These are phyloP conservation scores for Colletotrichum melonis DNA, from an alignment of 2,329 filamentous ascomycete genomes.

Conservation along the genomic window DNA sequence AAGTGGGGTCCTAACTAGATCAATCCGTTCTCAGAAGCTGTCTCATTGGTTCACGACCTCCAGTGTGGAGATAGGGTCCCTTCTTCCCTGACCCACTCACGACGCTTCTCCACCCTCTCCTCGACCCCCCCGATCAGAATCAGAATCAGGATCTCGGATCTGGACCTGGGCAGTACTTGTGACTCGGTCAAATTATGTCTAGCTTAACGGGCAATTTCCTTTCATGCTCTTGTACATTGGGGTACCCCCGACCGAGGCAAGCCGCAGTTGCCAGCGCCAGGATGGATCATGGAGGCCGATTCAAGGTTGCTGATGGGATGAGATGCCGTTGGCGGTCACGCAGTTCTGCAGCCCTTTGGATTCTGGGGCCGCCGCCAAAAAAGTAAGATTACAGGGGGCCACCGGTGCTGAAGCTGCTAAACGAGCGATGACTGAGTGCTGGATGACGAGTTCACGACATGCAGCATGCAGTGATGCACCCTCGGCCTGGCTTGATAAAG, in stretches of 20 bases:
- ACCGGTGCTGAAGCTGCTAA: background rate
- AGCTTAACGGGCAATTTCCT: slow-evolving; percentile 16
- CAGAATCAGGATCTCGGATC: slow-evolving; percentile 35
- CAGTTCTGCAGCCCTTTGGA: background rate
- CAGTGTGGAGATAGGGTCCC: background rate
- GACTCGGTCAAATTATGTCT: slow-evolving; percentile 15
- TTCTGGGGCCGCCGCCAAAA: background rate
- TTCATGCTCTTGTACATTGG: slow-evolving; percentile 13
- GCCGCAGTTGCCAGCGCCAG: slow-evolving; percentile 7
- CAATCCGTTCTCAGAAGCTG: accelerated
- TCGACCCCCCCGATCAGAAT: slow-evolving; percentile 15
- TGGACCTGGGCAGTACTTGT: slow-evolving; percentile 20
- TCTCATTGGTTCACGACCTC: background rate
- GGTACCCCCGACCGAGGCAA: slow-evolving; percentile 16
- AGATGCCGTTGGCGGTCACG: background rate
- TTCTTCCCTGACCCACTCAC: background rate
- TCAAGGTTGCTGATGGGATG: background rate
- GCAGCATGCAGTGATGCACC: background rate
- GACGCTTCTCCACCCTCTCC: background rate
- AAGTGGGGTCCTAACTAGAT: background rate
- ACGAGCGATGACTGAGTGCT: background rate
- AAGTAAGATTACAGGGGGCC: background rate
- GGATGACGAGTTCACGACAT: background rate
- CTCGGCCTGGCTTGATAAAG: background rate
- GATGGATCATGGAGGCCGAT: background rate